Conservation (phyloP, 805 yeast genomes). For the Yarrowia divulgata region DNA sequence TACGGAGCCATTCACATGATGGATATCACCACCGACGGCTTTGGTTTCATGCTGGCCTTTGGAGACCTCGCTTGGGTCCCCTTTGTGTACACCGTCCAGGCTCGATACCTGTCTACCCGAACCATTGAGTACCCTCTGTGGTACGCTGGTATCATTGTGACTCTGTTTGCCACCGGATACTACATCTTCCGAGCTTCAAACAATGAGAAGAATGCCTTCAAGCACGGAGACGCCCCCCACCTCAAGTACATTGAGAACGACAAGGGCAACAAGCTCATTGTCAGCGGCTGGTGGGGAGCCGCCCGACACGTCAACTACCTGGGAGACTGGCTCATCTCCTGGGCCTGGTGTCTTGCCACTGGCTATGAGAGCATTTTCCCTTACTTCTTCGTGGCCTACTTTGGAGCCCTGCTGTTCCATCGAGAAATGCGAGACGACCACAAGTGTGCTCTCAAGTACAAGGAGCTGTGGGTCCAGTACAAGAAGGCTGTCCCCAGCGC, state of each 20-base stretch:
- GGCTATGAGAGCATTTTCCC: conserved; percentile 83
- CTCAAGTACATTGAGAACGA: conserved; percentile 73
- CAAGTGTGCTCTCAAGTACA: conserved; percentile 86
- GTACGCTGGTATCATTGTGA: conserved; percentile 50
- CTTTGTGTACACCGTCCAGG: conserved; percentile 85
- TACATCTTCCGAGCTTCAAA: conserved; percentile 85
- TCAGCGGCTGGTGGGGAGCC: conserved; percentile 95
- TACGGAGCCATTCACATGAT: conserved; percentile 92
- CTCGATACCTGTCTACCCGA: conserved; percentile 76
- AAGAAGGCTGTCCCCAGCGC: conserved; percentile 83
- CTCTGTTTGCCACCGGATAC: conserved; percentile 67
- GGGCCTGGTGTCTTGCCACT: conserved; percentile 92
- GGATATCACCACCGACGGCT: conserved; percentile 95
- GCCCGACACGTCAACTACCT: conserved; percentile 94
- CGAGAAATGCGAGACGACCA: conserved; percentile 92
- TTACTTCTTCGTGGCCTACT: conserved; percentile 84
- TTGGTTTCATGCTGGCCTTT: conserved; percentile 94
- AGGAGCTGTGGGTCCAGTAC: conserved; percentile 84
- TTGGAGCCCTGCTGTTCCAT: conserved; percentile 81
- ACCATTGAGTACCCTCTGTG: conserved; percentile 61
- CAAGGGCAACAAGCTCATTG: conserved; percentile 78
- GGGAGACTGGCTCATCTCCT: conserved; percentile 93
- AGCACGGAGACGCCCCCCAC: conserved; percentile 72
- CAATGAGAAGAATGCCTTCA: conserved; percentile 82
- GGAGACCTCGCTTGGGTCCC: conserved; percentile 95